Evolutionary conservation across 345 rosid genomes (phyloP), one percentile per base, ranked within the genome.

Genomic region (Eucalyptus curtisii): DNA sequence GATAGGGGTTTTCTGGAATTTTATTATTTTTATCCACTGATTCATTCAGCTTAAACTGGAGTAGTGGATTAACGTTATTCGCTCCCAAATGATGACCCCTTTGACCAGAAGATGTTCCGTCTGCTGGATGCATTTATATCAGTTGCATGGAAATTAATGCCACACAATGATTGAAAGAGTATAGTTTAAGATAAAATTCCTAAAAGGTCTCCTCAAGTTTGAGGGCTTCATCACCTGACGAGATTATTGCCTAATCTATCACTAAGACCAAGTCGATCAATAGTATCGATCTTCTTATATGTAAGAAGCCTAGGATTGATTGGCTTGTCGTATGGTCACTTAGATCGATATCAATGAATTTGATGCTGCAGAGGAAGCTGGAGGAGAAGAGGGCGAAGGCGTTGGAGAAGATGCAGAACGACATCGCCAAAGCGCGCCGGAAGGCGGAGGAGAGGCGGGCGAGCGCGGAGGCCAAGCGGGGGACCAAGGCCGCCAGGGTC

Each of bases 361-460:
- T 11, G 27, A 76, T 76, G 3, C 30, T 40, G 84, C 85, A 98
- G 99, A 98, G 99, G 95, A 98, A 96, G 87, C 90, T 98, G 82
- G 99, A 98, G 90, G 99, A 98, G 93, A 98, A 95, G 88, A 95
- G 97, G 68, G 98, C 95, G 8, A 95, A 90, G 88, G 99, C 99
- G 7, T 42, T 92, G 22, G 99, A 97, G 93, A 98, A 98, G 93
- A 98, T 97, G 94, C 97, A 98, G 87, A 98, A 97, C 87, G 92
- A 95, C 37, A 92, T 95, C 49, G 99, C 98, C 5, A 97, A 93
- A 90, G 98, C 99, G 19, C 97, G 89, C 57, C 93, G 97, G 91
- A 97, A 96, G 88, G 95, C 99, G 13, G 98, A 98, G 92, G 99
- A 98, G 90, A 95, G 96, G 87, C 96, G 96, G 90, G 99, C 99